Evolutionary conservation across 2,329 filamentous ascomycete species (phyloP).

Genomic region (Claviceps digitariae): DNA sequence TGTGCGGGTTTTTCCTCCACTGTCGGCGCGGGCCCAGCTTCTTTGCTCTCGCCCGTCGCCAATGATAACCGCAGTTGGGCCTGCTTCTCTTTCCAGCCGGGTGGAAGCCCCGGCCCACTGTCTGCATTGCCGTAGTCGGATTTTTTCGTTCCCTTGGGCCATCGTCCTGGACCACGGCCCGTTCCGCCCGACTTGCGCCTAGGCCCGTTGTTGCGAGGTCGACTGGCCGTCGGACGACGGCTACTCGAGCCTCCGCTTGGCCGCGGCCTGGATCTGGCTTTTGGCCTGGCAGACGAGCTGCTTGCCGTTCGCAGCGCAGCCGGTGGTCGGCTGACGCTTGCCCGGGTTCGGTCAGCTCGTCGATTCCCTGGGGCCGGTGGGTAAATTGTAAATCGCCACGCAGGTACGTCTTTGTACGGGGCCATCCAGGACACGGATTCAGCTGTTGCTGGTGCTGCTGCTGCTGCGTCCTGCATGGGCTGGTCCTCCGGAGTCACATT

Average conservation of each 20-base stretch:
- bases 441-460: not conserved
- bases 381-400: constrained; percentile 64
- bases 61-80: constrained; percentile 7
- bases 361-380: constrained; percentile 45
- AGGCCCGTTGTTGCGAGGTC: constrained; percentile 27
- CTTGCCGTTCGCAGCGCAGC: constrained; percentile 21
- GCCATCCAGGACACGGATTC: constrained; percentile 28
- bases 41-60: constrained; percentile 7
- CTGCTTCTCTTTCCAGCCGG: constrained; percentile 33
- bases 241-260: constrained; percentile 18
- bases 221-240: constrained; percentile 19
- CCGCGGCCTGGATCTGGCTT: constrained; percentile 26
- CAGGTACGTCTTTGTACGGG: constrained; percentile 46
- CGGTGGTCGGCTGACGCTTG: constrained; percentile 25
- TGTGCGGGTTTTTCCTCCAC: constrained; percentile 15
- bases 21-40: constrained; percentile 4
- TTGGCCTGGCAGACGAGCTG: constrained; percentile 26
- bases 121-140: constrained; percentile 54
- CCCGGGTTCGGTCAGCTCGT: constrained; percentile 31
- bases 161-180: constrained; percentile 49
- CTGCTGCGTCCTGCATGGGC: constrained; percentile 14
- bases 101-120: constrained; percentile 50
- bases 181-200: constrained; percentile 48
- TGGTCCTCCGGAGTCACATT: constrained; percentile 13
- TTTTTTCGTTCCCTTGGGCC: constrained; percentile 57